These are phyloP conservation scores for Ilyonectria robusta DNA, from an alignment of 2,329 filamentous ascomycete species.

Conservation along the genomic window DNA sequence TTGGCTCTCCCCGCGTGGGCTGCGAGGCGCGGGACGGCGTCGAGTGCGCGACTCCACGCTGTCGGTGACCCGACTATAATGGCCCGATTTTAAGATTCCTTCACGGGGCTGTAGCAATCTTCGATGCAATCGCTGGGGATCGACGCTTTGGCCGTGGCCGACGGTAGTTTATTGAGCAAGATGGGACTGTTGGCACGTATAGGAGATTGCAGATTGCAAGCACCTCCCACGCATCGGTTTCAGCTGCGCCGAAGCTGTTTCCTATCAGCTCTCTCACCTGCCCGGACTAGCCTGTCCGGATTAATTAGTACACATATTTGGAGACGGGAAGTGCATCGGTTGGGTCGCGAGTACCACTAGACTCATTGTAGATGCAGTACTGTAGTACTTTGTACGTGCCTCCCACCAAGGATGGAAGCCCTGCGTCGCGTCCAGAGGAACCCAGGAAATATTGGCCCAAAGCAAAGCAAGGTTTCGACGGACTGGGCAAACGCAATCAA, in stretches of 20 bases:
- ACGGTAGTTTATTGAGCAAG: slow-evolving; percentile 22
- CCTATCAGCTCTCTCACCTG: slow-evolving; percentile 23
- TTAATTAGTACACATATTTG: not conserved
- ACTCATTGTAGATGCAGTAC: not conserved
- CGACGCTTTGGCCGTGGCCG: slow-evolving; percentile 30
- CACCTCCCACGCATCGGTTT: slow-evolving; percentile 34
- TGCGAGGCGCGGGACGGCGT: slow-evolving; percentile 21
- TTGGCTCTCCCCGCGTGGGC: not conserved
- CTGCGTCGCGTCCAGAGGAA: slow-evolving; percentile 6
- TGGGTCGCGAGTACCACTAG: not conserved
- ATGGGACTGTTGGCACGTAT: slow-evolving; percentile 22
- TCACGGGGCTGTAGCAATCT: slow-evolving; percentile 30
- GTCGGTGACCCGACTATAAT: not conserved
- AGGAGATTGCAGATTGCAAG: slow-evolving; percentile 32
- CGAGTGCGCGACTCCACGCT: slow-evolving; percentile 34
- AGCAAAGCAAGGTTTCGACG: slow-evolving; percentile 34
- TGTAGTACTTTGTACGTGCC: not conserved
- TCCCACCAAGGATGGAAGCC: not conserved
- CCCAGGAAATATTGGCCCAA: not conserved
- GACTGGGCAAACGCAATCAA: slow-evolving; percentile 33
- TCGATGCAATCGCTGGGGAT: slow-evolving; percentile 37
- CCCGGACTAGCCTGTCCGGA: not conserved
- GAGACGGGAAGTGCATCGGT: not conserved
- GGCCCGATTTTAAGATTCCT: slow-evolving; percentile 29
- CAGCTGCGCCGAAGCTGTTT: slow-evolving; percentile 33